Evolutionary conservation across 176 grass and related monocot species (phyloP), one percentile per base, ranked within the genome.

Genomic region (Aegilops longissima): DNA sequence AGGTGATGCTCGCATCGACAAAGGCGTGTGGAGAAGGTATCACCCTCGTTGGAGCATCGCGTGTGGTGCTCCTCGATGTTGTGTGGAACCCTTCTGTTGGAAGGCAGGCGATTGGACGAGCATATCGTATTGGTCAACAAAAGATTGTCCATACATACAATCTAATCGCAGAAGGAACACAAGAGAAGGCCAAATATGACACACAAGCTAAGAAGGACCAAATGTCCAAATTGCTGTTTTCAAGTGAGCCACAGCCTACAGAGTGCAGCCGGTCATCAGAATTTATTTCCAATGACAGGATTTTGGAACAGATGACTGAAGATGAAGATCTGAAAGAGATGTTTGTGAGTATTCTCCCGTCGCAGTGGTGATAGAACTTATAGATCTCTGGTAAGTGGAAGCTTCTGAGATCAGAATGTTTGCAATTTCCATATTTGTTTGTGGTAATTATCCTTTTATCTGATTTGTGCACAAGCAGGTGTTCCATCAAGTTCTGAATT

Each of bases 81-180:
- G 93, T 94, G 33, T 98, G 96, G 96, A 98, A 98, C 77, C 96
- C 92, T 71, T 88, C 92, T 4, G 88, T 95, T 3, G 88, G 92
- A 71, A 94, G 87, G 82, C 96, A 98, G 79, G 93, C 96, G 5
- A 92, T 95, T 83, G 88, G 90, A n/a, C 90, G 96, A 76, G 96
- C 93, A 9, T 98, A 88, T 25, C 88, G 93, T 73, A 89, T 95
- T 39, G 96, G 96, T 1, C 96, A 95, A 82, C 11, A 96, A 80
- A 95, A 89, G 82, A 83, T 94, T 82, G 96, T 95, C 14, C 84
- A 95, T 75, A 90, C 93, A 1, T 98, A 98, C 82, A 95, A 94
- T 77, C 62, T 98, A 66, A 95, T 98, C 38, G 82, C 88, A 45
- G 49, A 58, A 79, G 96, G 96, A 39, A 95, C 93, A 51, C 80